These are phyloP conservation scores for Alternaria dauci DNA, from an alignment of 2,329 filamentous ascomycete species.

Conservation along the genomic window DNA sequence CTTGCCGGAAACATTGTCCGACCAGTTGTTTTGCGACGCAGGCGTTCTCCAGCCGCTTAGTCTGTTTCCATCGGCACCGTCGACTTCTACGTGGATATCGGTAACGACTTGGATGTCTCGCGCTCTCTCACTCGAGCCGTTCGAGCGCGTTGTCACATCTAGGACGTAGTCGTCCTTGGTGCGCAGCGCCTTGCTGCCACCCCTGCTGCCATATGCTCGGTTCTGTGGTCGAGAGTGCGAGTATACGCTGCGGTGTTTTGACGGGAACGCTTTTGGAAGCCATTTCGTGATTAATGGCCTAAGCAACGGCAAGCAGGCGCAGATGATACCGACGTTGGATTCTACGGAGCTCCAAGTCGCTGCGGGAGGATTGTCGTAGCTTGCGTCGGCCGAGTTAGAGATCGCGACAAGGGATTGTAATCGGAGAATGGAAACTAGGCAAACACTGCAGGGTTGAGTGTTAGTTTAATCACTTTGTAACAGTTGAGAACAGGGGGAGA, in stretches of 20 bases:
- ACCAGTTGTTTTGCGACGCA: conserved; percentile 3
- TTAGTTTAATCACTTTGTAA: conserved; percentile 10
- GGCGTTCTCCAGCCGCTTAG: conserved; percentile 22
- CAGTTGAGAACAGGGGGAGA: background rate
- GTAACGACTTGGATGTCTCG: conserved; percentile 39
- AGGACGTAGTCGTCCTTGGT: conserved; percentile 17
- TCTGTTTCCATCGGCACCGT: conserved; percentile 15
- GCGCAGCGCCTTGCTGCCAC: conserved; percentile 7
- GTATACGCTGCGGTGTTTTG: conserved; percentile 20
- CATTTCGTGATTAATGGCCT: conserved; percentile 37
- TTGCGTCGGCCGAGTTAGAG: conserved; percentile 40
- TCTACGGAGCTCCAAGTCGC: conserved; percentile 45
- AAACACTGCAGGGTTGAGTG: conserved; percentile 33
- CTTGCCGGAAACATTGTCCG: conserved; percentile 2
- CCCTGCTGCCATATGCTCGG: conserved; percentile 23
- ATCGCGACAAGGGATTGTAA: conserved; percentile 45
- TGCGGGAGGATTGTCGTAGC: conserved; percentile 45
- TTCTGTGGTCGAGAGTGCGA: conserved; percentile 13
- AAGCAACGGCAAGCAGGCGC: conserved; percentile 44
- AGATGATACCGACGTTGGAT: conserved; percentile 45
- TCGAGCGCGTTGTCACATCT: conserved; percentile 6
- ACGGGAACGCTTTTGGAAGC: conserved; percentile 35
- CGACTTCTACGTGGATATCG: conserved; percentile 33
- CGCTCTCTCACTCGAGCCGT: conserved; percentile 5
- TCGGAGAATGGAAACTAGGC: conserved; percentile 47